These are phyloP conservation scores for Pseudogymnoascus sp. DNA, from an alignment of 2,329 filamentous ascomycete genomes.

Conservation along the genomic window DNA sequence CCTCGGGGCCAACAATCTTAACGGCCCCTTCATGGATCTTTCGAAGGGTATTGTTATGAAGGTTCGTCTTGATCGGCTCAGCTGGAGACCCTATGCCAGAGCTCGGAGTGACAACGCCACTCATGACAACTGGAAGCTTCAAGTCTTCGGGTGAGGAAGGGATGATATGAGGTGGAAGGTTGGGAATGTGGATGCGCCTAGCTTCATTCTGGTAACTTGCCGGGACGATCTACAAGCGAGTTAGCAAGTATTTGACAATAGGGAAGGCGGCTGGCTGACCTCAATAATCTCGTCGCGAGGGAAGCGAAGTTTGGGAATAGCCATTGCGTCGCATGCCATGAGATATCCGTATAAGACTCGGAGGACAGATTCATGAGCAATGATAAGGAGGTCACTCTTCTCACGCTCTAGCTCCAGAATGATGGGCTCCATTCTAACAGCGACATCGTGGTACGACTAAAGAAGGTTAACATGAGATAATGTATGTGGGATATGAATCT, in stretches of 20 bases:
- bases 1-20: neutral
- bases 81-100: conserved; percentile 21
- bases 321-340: conserved; percentile 94
- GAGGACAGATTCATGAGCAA: conserved; percentile 95
- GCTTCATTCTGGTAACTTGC: conserved; percentile 96
- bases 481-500: conserved; percentile 17
- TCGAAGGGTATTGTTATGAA: neutral
- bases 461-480: conserved; percentile 11
- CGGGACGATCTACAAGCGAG: conserved; percentile 63
- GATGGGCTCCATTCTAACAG: conserved; percentile 94
- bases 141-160: conserved; percentile 76
- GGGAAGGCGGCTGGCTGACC: conserved; percentile 33
- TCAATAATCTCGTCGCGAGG: conserved; percentile 97
- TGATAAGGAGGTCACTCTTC: conserved; percentile 95
- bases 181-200: conserved; percentile 78
- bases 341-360: conserved; percentile 94
- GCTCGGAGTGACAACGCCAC: conserved; percentile 32
- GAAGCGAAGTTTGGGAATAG: conserved; percentile 88
- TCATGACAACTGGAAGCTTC: conserved; percentile 64
- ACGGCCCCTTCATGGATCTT: neutral
- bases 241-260: neutral
- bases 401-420: conserved; percentile 96
- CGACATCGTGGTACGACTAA: conserved; percentile 94
- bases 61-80: conserved; percentile 13
- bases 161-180: conserved; percentile 55